Percentiles rank a stretch among this genome's conserved stretches.
Conservation (phyloP, 768 basidiomycete genomes). For the Amylocystis lapponica region DNA sequence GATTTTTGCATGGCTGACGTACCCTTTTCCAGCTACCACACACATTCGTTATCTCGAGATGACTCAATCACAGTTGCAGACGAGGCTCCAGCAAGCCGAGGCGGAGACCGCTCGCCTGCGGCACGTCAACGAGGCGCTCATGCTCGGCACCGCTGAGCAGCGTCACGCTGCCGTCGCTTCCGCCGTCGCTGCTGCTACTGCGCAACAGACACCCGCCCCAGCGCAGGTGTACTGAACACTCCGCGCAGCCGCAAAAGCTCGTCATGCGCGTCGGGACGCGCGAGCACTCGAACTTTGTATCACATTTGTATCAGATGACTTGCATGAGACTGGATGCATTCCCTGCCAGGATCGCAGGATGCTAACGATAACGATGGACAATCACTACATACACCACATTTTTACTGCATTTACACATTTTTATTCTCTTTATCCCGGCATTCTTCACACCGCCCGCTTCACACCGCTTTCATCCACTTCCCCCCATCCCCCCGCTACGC, state of each 20-base stretch:
- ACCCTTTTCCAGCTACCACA: conserved; percentile 51
- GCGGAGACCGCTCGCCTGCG: conserved; percentile 76
- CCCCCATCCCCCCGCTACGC: conserved; percentile 7
- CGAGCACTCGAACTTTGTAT: conserved; percentile 22
- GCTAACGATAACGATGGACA: conserved; percentile 42
- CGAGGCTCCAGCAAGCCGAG: conserved; percentile 71
- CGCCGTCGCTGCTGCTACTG: conserved; percentile 45
- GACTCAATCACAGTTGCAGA: conserved; percentile 69
- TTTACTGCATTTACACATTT: conserved; percentile 18
- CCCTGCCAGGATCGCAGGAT: conserved; percentile 52
- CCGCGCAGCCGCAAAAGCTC: conserved; percentile 20
- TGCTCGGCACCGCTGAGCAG: conserved; percentile 79
- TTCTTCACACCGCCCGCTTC: conserved; percentile 7
- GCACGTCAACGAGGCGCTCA: conserved; percentile 82
- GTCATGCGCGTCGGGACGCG: conserved; percentile 19
- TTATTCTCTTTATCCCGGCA: conserved; percentile 26
- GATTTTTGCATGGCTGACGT: conserved; percentile 9
- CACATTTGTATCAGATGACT: conserved; percentile 20
- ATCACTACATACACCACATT: conserved; percentile 25
- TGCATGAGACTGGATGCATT: conserved; percentile 15
- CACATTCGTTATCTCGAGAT: conserved; percentile 87
- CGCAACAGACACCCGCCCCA: conserved; percentile 38
- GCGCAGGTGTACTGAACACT: conserved; percentile 24
- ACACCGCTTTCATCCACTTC: conserved; percentile 4
- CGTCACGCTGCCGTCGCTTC: conserved; percentile 54